Percentiles rank a stretch among this genome's conserved stretches.
These are phyloP conservation scores for Moricandia arvensis DNA, from an alignment of 345 rosid genomes.

Conservation along the genomic window DNA sequence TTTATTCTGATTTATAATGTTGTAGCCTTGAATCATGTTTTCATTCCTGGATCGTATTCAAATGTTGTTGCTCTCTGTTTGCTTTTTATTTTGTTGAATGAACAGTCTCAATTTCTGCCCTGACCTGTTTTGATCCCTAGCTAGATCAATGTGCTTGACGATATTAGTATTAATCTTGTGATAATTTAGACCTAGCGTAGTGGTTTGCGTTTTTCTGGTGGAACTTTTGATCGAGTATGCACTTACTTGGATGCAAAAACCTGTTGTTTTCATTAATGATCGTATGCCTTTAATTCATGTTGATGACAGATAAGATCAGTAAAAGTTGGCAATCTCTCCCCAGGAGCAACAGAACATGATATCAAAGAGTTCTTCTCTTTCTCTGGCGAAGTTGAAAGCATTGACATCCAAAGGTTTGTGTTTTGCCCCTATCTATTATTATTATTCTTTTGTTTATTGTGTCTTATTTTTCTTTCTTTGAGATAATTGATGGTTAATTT, in stretches of 20 bases:
- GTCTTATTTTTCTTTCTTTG: background rate
- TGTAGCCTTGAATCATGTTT: background rate
- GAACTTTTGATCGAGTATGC: too few relatives aligned
- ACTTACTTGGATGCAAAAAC: too few relatives aligned
- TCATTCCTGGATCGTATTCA: background rate
- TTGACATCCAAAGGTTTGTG: constrained; percentile 63
- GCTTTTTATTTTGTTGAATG: background rate
- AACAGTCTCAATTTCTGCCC: background rate
- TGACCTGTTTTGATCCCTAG: background rate
- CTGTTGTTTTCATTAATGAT: background rate
- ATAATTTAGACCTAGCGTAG: background rate
- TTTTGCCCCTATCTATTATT: background rate
- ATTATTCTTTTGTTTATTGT: background rate
- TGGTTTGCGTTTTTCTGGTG: background rate
- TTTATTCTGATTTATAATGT: background rate
- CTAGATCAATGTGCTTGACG: background rate
- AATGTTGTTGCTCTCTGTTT: background rate
- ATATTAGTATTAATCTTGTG: background rate
- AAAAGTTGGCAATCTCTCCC: constrained; percentile 74
- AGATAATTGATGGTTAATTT: background rate
- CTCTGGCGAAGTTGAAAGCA: constrained; percentile 79
- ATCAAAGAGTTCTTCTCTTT: constrained; percentile 91
- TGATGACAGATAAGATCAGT: constrained; percentile 58
- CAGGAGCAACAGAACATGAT: constrained; percentile 67
- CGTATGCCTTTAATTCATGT: background rate